Conservation (phyloP, 2,329 filamentous ascomycete species). For the Hyphodiscus sp. region DNA sequence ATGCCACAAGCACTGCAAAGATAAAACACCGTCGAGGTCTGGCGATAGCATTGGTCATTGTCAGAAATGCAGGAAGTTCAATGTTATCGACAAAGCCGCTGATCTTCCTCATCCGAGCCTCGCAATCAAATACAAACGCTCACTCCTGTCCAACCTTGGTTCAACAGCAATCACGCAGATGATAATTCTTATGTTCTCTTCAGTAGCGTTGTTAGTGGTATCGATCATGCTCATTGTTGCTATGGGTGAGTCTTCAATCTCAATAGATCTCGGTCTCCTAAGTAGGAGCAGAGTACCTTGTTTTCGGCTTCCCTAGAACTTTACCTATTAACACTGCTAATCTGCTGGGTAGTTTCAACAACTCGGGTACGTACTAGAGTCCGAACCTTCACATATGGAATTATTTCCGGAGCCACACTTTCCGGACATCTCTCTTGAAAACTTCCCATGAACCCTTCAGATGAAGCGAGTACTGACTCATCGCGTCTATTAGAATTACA, state of each 20-base stretch:
- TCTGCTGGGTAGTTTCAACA: no score
- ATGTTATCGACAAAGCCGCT: conserved; percentile 16
- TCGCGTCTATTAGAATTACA: no score
- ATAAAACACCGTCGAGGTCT: conserved; percentile 8
- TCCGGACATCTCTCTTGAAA: no score
- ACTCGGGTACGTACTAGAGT: no score
- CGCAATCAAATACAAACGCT: conserved; percentile 21
- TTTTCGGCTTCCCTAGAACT: no score
- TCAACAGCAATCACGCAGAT: conserved; percentile 17
- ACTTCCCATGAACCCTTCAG: no score
- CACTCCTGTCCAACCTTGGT: conserved; percentile 17
- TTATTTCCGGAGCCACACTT: no score
- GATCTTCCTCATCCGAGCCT: conserved; percentile 20
- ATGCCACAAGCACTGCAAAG: conserved; percentile 22
- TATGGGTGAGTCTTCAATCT: conserved; percentile 5
- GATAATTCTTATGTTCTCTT: conserved; percentile 16
- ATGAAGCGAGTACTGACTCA: no score
- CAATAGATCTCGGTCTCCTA: no score
- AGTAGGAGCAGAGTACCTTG: no score
- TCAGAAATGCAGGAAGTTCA: conserved; percentile 22
- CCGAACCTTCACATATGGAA: no score
- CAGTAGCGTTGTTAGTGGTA: conserved; percentile 8
- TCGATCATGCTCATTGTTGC: conserved; percentile 10
- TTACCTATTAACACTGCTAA: no score
- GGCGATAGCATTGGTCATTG: conserved; percentile 19